Conservation (phyloP, 768 basidiomycete genomes). For the Trametes maxima region DNA sequence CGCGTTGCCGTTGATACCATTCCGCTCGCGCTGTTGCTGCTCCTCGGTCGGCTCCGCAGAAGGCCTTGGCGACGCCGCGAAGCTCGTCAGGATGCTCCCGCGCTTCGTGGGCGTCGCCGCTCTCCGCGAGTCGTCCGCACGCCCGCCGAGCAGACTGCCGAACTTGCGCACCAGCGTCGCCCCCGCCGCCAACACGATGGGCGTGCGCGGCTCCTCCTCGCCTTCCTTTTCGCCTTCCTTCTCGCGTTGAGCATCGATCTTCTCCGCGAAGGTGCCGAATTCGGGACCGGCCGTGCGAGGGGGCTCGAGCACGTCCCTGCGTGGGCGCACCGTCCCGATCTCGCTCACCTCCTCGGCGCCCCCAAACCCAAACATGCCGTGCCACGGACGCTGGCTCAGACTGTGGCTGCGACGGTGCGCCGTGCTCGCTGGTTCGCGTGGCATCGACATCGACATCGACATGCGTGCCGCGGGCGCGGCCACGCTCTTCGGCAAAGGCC, state of each 20-base stretch:
- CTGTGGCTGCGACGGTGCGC: conserved; percentile 85
- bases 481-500: conserved; percentile 27
- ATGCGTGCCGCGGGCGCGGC: conserved; percentile 15
- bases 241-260: conserved; percentile 32
- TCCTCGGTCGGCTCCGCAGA: conserved; percentile 30
- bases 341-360: conserved; percentile 45
- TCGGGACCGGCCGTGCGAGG: conserved; percentile 73
- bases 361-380: conserved; percentile 56
- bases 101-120: conserved; percentile 44
- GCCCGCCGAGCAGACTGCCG: conserved; percentile 60
- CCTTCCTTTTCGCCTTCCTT: conserved; percentile 39
- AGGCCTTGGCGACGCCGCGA: conserved; percentile 39
- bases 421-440: conserved; percentile 73
- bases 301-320: conserved; percentile 33
- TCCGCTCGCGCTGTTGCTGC: conserved; percentile 22
- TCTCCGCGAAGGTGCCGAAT: conserved; percentile 51
- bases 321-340: conserved; percentile 34
- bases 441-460: conserved; percentile 39
- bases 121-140: conserved; percentile 45
- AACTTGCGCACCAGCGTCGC: conserved; percentile 79
- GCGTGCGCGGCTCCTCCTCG: conserved; percentile 35
- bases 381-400: conserved; percentile 77
- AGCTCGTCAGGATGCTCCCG: conserved; percentile 52
- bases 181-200: conserved; percentile 50
- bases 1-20: conserved; percentile 14